Percentiles rank a stretch among this genome's conserved stretches.
These are phyloP conservation scores for Lactarius psammicola DNA, from an alignment of 768 basidiomycete species.

Conservation along the genomic window DNA sequence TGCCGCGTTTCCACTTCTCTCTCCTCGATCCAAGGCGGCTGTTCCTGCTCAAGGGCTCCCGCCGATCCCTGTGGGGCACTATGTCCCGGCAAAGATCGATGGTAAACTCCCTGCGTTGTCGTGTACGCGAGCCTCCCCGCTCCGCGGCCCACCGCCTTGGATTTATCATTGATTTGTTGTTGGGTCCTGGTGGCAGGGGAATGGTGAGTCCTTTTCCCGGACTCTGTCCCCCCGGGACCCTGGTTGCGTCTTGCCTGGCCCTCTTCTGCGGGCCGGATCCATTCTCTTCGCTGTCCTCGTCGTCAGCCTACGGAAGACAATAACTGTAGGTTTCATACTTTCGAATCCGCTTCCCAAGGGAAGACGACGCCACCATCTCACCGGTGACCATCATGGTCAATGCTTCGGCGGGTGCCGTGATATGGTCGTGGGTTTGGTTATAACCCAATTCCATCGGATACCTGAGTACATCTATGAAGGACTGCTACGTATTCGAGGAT, in stretches of 20 bases:
- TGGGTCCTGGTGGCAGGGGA: background rate
- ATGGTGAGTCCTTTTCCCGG: background rate
- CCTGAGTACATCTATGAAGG: background rate
- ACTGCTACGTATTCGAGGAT: background rate
- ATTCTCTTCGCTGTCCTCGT: background rate
- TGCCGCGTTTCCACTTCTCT: background rate
- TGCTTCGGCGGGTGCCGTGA: background rate
- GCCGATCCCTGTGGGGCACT: background rate
- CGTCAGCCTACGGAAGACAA: background rate
- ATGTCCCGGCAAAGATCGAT: background rate
- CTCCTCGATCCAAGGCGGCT: background rate
- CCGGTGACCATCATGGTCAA: background rate
- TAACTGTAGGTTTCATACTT: background rate
- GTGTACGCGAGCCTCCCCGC: background rate
- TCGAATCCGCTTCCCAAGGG: background rate
- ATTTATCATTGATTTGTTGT: background rate
- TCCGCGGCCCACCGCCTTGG: background rate
- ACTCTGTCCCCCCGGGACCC: background rate
- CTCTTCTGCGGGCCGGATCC: background rate
- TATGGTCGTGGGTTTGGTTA: background rate
- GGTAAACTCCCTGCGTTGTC: background rate
- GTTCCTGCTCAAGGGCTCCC: background rate
- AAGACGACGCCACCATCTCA: background rate
- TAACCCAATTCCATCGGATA: background rate
- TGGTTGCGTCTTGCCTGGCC: background rate